Evolutionary conservation across 305 asterid genomes (phyloP).

Genomic region (Withania somnifera): DNA sequence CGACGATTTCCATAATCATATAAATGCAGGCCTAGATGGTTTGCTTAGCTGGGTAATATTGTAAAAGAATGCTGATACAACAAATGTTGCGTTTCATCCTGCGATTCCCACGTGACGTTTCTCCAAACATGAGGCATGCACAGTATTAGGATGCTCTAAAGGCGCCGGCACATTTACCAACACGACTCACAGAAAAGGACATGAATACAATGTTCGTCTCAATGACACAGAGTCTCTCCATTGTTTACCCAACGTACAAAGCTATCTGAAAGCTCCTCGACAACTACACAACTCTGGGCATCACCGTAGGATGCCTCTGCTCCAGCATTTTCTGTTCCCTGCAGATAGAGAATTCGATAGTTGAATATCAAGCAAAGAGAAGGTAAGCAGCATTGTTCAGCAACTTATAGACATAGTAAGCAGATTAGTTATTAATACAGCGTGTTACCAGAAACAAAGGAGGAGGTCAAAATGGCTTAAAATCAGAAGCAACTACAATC

Average conservation of each 20-base stretch:
- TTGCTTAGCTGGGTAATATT: not conserved
- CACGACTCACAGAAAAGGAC: not conserved
- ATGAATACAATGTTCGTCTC: slow-evolving; percentile 12
- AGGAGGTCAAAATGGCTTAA: not conserved
- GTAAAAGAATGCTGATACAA: slow-evolving; percentile 8
- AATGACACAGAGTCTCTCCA: slow-evolving; percentile 75
- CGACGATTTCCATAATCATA: slow-evolving; percentile 20
- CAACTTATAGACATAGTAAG: not conserved
- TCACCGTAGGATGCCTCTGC: slow-evolving; percentile 31
- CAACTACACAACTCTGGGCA: slow-evolving; percentile 37
- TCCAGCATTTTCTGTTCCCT: slow-evolving; percentile 32
- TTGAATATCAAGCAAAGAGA: not conserved
- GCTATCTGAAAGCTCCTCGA: slow-evolving; percentile 66
- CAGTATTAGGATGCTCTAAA: not conserved
- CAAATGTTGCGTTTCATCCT: not conserved
- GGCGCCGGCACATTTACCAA: not conserved
- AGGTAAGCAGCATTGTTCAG: not conserved
- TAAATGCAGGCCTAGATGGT: slow-evolving; percentile 9
- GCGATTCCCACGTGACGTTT: not conserved
- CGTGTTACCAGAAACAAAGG: not conserved
- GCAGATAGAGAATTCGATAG: not conserved
- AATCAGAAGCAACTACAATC: not conserved
- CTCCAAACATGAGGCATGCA: slow-evolving; percentile 1
- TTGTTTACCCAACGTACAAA: slow-evolving; percentile 67
- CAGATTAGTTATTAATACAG: not conserved